Conservation (phyloP, 2,329 filamentous ascomycete genomes). For the Bipolaris zeicola region DNA sequence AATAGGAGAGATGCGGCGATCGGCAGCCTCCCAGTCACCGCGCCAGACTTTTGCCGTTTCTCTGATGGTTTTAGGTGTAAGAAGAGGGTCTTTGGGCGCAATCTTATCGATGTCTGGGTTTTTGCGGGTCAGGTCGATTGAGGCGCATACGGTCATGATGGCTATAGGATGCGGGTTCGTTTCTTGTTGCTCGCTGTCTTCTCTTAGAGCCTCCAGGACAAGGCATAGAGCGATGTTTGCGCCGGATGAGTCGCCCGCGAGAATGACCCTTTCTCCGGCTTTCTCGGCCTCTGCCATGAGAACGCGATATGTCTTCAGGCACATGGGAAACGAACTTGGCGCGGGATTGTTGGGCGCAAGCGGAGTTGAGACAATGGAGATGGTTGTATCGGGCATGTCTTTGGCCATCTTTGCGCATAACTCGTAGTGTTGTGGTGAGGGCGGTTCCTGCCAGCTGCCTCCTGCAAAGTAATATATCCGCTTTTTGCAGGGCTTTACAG, state of each 20-base stretch:
- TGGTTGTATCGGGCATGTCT: conserved; percentile 48
- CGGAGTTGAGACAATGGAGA: conserved; percentile 60
- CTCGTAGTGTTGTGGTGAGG: conserved; percentile 59
- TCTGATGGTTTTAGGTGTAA: conserved; percentile 52
- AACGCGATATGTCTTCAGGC: conserved; percentile 53
- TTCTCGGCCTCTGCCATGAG: conserved; percentile 50
- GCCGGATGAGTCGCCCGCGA: conserved; percentile 63
- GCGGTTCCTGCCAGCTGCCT: conserved; percentile 61
- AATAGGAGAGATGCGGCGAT: conserved; percentile 58
- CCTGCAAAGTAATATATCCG: conserved; percentile 62
- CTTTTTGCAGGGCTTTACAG: conserved; percentile 25
- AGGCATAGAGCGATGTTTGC: conserved; percentile 59
- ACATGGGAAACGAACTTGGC: conserved; percentile 54
- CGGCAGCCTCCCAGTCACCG: conserved; percentile 48
- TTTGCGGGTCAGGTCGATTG: conserved; percentile 55
- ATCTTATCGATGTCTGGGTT: conserved; percentile 54
- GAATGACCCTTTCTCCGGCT: conserved; percentile 52
- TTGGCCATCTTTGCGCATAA: conserved; percentile 55
- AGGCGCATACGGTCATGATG: conserved; percentile 56
- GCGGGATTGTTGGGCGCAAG: conserved; percentile 61
- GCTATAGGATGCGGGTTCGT: conserved; percentile 38
- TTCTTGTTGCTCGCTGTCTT: conserved; percentile 28
- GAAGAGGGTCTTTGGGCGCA: conserved; percentile 54
- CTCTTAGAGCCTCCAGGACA: conserved; percentile 46
- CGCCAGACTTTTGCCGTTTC: conserved; percentile 52